Conservation (phyloP, 257 asterid genomes). For the Solanum gracilifrons region DNA sequence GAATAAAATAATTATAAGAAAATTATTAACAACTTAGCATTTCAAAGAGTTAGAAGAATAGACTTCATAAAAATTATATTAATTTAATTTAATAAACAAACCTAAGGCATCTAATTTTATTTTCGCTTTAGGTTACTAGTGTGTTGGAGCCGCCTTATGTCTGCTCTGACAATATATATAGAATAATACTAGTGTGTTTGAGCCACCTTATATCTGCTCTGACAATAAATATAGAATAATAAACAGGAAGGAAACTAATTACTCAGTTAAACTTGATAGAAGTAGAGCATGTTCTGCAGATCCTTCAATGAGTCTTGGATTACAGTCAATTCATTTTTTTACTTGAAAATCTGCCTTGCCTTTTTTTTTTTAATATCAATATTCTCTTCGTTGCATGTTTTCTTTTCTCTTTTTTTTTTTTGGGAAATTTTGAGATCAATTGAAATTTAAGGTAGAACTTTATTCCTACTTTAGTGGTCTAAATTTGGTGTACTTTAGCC, state of each 20-base stretch:
- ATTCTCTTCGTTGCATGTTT: no score
- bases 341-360: neutral
- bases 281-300: constrained; percentile 20
- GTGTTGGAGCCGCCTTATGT: neutral
- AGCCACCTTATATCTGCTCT: neutral
- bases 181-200: no score
- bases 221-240: neutral
- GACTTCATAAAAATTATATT: no score
- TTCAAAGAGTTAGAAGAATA: no score
- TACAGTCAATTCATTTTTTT: constrained; percentile 19
- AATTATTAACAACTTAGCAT: no score
- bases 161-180: neutral
- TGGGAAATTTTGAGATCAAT: neutral
- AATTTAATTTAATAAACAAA: no score
- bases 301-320: constrained; percentile 38
- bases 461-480: neutral
- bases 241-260: no score
- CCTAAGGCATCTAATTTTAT: no score
- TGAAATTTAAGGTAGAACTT: neutral
- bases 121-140: no score
- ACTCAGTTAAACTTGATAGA: constrained; percentile 13
- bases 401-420: neutral
- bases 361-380: no score
- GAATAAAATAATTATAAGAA: no score
- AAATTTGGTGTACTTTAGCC: neutral